Evolutionary conservation across 1,284 basidiomycete species (phyloP), one percentile per base, ranked within the genome.

Genomic region (Garcileccinum viscosum): DNA sequence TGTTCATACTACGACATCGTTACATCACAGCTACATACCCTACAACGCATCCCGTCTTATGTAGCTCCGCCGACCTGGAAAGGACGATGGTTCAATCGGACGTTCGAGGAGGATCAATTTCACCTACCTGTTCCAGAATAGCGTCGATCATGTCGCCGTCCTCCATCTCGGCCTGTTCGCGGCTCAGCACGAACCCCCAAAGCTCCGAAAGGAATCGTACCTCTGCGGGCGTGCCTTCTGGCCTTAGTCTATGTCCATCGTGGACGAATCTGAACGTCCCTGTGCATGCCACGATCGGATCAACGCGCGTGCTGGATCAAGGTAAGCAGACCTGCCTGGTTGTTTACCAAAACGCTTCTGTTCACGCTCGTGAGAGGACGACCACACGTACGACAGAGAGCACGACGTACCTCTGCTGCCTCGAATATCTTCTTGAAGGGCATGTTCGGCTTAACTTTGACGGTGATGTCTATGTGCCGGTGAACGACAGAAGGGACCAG

Each of bases 371-470:
- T 11, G 42, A 62, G 32, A 63, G 5, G 30, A 64, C 27, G 40
- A 42, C 35, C 19, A 14, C 47, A 19, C n/a, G n/a, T 33, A 15
- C 22, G 27, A 22, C 6, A 35, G 66, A 42, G 61, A n/a, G n/a
- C n/a, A 76, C 6, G 6, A 72, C 85, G 56, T 72, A 90, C 90
- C 83, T 89, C 88, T 4, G 89, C 86, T 22, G 89, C 89, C 22
- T 88, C 84, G 71, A 92, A 90, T 22, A 92, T 87, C 78, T 91
- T 92, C 62, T 81, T 78, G 73, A 92, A 90, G n/a, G 83, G 82
- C 81, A 87, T 91, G 27, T 86, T 87, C 2, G 84, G 70, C 71
- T 89, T 90, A 11, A 91, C 89, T 76, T 91, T 91, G 2, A 92
- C 85, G 8, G 88, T 89, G n/a, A 89, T 85, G 17, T 82, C 89